Conservation (phyloP, 768 basidiomycete species). For the Baorangia bicolor region DNA sequence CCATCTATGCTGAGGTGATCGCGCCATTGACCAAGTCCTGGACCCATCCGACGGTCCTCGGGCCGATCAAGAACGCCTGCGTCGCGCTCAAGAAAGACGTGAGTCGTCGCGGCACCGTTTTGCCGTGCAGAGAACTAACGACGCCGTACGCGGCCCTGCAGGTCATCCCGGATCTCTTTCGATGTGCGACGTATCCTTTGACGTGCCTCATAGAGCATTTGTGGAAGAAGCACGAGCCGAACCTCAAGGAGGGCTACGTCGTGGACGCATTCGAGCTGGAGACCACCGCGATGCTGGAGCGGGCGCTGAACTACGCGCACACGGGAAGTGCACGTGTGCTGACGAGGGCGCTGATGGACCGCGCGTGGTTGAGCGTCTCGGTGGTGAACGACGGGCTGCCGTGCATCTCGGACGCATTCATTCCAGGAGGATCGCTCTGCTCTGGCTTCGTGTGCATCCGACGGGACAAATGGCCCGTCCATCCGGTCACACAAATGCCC, state of each 20-base stretch:
- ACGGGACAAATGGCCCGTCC: not conserved
- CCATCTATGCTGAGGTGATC: not conserved
- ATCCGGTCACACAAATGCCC: not conserved
- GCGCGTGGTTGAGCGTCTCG: not conserved
- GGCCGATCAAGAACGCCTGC: not conserved
- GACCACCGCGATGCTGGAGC: not conserved
- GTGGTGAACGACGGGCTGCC: constrained; percentile 3
- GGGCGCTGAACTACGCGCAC: constrained; percentile 2
- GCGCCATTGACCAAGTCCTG: not conserved
- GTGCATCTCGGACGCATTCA: not conserved
- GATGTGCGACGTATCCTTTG: not conserved
- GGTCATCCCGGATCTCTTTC: not conserved
- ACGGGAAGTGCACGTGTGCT: not conserved
- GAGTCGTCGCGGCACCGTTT: no score
- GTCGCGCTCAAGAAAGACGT: not conserved
- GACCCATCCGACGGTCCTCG: not conserved
- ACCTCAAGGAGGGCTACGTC: not conserved
- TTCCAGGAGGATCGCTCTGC: not conserved
- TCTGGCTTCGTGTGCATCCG: not conserved
- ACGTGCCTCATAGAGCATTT: not conserved
- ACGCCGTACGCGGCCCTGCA: no score
- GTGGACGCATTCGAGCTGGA: constrained; percentile 1
- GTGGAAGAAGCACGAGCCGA: not conserved
- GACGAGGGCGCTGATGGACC: not conserved
- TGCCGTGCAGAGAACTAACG: no score